Base-by-base conservation (phyloP, 208 protist species). In the Angomonas deanei region DNA sequence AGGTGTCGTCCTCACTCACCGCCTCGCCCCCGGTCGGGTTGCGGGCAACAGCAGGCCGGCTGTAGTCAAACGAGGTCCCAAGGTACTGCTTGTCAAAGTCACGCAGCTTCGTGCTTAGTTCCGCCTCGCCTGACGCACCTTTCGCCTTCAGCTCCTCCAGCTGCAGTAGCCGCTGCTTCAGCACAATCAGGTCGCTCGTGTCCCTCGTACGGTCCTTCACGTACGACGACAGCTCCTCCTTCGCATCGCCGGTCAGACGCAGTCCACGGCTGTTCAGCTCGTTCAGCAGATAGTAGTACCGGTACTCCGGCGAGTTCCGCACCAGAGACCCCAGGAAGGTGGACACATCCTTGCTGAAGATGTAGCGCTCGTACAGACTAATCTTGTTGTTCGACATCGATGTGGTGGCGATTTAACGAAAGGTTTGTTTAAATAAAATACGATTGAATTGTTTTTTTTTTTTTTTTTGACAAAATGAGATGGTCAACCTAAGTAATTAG, bases 361-460 rank as follows among this genome's bases (percentile, higher is more conserved):
- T 26, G 36, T 46, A 61, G 21, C 36, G 33, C 34, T 61, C 55
- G n/a, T 48, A 42, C 17, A 61, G 19, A 3, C 34, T 61, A 19
- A 61, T 61, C 23, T 61, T 26, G 67, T 70, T 38, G 30, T 58
- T 21, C 68, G 61, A 85, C 73, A 61, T 74, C 54, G 8, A 77
- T 74, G 21, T 70, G 72, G 38, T 76, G 66, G 21, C 69, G 49
- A 64, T 8, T 27, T 52, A 17, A 52, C n/a, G 4, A 27, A 52
- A 52, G 5, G 21, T 15, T 15, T n/a, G 10, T 42, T 42, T 8
- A 42, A 42, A 42, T n/a, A 42, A 42, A 42, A 42, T n/a, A 42
- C 34, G 15, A 15, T n/a, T 8, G 8, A 42, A n/a, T n/a, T n/a
- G n/a, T n/a, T n/a, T n/a, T n/a, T 42, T 8, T 15, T n/a, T n/a